These are phyloP conservation scores for Aspergillus hortae DNA, from an alignment of 2,329 filamentous ascomycete genomes.

Conservation along the genomic window DNA sequence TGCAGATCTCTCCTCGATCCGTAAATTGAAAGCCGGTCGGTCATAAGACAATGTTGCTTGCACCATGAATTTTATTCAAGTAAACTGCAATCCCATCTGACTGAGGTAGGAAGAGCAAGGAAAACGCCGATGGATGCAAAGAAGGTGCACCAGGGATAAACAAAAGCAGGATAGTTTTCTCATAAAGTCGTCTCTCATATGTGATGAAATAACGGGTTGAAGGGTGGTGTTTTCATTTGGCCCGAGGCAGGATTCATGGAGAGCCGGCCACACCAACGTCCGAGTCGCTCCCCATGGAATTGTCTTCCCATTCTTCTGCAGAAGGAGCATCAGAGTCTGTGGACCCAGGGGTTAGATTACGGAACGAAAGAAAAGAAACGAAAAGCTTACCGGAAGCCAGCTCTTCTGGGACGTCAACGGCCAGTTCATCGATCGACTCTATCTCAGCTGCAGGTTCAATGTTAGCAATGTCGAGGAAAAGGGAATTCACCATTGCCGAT, in stretches of 20 bases:
- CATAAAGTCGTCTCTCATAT: conserved; percentile 26
- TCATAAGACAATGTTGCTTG: not conserved
- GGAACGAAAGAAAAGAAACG: conserved; percentile 14
- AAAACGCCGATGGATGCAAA: conserved; percentile 25
- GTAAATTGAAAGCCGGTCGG: not conserved
- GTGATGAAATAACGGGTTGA: conserved; percentile 17
- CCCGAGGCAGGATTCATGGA: conserved; percentile 22
- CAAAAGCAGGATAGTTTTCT: conserved; percentile 8
- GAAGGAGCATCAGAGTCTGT: conserved; percentile 40
- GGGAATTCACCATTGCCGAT: not conserved
- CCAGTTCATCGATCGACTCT: conserved; percentile 31
- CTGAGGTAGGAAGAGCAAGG: conserved; percentile 6
- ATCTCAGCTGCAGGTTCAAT: conserved; percentile 23
- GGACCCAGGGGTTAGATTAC: conserved; percentile 19
- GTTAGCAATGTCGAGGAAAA: conserved; percentile 1
- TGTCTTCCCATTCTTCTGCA: conserved; percentile 41
- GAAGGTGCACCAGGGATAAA: conserved; percentile 9
- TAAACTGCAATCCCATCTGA: conserved; percentile 8
- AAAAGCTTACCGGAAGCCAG: conserved; percentile 35
- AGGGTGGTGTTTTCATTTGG: not conserved
- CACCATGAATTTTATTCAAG: not conserved
- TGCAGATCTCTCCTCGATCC: too few relatives aligned
- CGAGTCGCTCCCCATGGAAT: conserved; percentile 41
- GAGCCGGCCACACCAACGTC: conserved; percentile 37
- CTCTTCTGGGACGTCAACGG: conserved; percentile 37